Base-by-base conservation (phyloP, 169 alveolate genomes). In the Plasmodium gonderi region DNA sequence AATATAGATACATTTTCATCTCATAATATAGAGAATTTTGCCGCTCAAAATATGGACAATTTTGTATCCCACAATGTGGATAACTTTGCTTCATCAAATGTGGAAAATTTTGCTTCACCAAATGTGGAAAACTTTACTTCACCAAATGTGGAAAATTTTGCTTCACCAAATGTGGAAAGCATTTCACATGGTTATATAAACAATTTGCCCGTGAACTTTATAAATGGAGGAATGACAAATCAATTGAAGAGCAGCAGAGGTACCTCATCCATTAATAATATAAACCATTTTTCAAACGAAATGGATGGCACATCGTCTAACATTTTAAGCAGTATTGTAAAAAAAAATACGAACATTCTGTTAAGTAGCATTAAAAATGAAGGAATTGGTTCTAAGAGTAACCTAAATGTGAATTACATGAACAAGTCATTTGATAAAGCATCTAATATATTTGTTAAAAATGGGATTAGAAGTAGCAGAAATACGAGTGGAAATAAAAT, bases 161-260 rank as follows among this genome's bases (percentile, higher is more conserved):
- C 12, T 3, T 2, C 7, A 1, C 80, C 80, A 3, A 74, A 26
- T 11, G 51, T 44, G 17, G 81, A 40, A 49, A 23, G 49, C 44
- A 14, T 40, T 29, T 47, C 90, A 9, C 38, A 60, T 17, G 65
- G 67, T 20, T 60, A 79, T 26, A 1, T 44, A 51, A 76, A 42
- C n/a, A 36, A 14, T 31, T 20, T 76, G 2, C 40, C 82, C 3
- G 33, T 17, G 54, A 76, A 44, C 33, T 49, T 54, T 44, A 8
- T 64, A 51, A 79, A 79, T 65, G 68, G 68, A 26, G 51, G 26
- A 49, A 49, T 79, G 42, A 79, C 65, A 20, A n/a, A 38, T 17
- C 14, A 31, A 49, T 29, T 29, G 68, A n/a, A 7, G 6, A 31
- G 29, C 6, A 54, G 44, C 42, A 45, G 74, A 40, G 26, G 8